Percentiles rank a stretch among this genome's conserved stretches.
Evolutionary conservation across 768 basidiomycete genomes (phyloP).

Genomic region (Gymnopilus junonius): DNA sequence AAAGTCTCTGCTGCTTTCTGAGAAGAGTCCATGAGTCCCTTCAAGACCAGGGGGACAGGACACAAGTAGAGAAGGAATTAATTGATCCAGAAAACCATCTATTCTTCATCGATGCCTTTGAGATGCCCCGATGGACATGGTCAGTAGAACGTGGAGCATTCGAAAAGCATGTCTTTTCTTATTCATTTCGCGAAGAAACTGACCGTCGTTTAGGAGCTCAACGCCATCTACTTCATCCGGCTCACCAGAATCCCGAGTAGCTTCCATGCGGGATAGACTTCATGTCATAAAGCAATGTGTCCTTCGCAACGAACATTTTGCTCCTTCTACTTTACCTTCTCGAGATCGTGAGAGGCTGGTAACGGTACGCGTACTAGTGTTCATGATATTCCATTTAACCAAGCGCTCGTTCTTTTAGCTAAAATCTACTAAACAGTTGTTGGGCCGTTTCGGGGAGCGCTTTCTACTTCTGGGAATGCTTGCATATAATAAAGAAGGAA

Average conservation of each 20-base stretch:
- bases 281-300: conserved; percentile 93
- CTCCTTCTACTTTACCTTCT: conserved; percentile 91
- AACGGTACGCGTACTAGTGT: conserved; percentile 57
- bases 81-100: conserved; percentile 85
- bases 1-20: conserved; percentile 74
- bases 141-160: conserved; percentile 86
- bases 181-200: conserved; percentile 1
- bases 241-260: conserved; percentile 79
- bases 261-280: conserved; percentile 81
- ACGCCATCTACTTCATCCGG: conserved; percentile 74
- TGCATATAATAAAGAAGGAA: conserved; percentile 86
- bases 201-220: conserved; percentile 45
- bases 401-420: conserved; percentile 54
- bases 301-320: conserved; percentile 95
- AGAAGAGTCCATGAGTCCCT: conserved; percentile 75
- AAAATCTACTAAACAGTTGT: conserved; percentile 93
- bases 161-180: conserved; percentile 63
- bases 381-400: background rate
- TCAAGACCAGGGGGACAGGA: conserved; percentile 63
- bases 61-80: conserved; percentile 57
- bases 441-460: conserved; percentile 87
- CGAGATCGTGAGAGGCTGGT: conserved; percentile 86
- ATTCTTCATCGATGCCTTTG: conserved; percentile 86
- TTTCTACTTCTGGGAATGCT: conserved; percentile 96
- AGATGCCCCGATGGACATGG: conserved; percentile 96